These are phyloP conservation scores for Dictyostelium citrinum DNA, from an alignment of 78 protist genomes.

Conservation along the genomic window DNA sequence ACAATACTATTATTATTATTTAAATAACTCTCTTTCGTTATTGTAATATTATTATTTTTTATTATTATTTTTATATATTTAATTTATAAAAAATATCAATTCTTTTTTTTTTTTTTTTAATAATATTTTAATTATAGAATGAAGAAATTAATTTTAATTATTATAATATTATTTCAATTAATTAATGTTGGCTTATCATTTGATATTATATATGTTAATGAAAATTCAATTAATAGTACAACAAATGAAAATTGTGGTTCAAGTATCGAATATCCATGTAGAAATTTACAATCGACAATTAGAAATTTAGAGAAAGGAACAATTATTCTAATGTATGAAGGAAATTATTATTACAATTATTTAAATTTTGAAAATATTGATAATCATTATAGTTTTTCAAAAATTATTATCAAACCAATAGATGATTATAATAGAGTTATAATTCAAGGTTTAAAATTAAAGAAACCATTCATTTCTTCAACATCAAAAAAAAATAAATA, in stretches of 20 bases:
- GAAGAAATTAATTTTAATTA: too few relatives aligned
- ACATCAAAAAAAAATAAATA: background rate
- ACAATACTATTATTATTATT: too few relatives aligned
- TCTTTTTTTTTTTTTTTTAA: background rate
- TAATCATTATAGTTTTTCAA: background rate
- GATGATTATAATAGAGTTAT: background rate
- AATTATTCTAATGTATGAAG: background rate
- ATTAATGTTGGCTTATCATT: background rate
- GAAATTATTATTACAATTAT: background rate
- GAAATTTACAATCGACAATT: background rate
- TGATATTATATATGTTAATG: background rate
- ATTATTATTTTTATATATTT: too few relatives aligned
- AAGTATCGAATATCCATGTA: background rate
- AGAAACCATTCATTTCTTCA: background rate
- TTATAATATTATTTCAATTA: too few relatives aligned
- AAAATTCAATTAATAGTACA: background rate
- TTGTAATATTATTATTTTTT: too few relatives aligned
- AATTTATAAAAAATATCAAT: too few relatives aligned
- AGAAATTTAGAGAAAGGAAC: background rate
- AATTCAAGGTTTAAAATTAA: background rate
- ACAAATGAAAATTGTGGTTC: background rate
- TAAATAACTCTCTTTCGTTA: too few relatives aligned
- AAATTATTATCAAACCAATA: background rate
- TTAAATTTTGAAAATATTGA: background rate
- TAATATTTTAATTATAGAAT: background rate